Conservation (phyloP, 768 basidiomycete genomes). For the Rhodotorula paludigena region DNA sequence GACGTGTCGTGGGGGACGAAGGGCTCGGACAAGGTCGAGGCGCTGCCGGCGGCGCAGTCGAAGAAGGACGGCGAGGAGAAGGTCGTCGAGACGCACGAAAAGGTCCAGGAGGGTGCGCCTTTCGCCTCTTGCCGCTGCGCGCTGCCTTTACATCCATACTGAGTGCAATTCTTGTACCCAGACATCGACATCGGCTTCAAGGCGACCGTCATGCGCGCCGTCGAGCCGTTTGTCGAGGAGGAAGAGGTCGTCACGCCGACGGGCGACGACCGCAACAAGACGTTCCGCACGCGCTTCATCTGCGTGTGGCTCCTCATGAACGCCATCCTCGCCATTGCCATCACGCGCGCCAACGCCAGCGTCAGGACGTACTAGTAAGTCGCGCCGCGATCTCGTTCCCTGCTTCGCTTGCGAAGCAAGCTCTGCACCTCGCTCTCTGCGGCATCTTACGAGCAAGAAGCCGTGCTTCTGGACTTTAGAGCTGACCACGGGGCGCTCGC, state of each 20-base stretch:
- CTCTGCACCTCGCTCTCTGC: too few relatives aligned
- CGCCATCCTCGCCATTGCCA: slow-evolving; percentile 47
- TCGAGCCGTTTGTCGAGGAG: slow-evolving; percentile 65
- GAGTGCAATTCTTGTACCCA: slow-evolving; percentile 41
- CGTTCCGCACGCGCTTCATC: slow-evolving; percentile 84
- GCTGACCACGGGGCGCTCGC: background rate
- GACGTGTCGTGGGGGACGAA: slow-evolving; percentile 92
- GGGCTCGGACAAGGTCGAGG: slow-evolving; percentile 89
- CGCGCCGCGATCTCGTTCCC: too few relatives aligned
- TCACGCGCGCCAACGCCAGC: slow-evolving; percentile 10
- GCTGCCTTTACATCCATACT: background rate
- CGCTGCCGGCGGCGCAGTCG: slow-evolving; percentile 80
- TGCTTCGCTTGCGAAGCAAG: too few relatives aligned
- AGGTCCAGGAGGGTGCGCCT: slow-evolving; percentile 56
- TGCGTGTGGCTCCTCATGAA: slow-evolving; percentile 74
- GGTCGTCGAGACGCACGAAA: slow-evolving; percentile 79
- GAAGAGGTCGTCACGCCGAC: slow-evolving; percentile 72
- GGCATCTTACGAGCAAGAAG: too few relatives aligned
- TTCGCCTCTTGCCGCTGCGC: too few relatives aligned
- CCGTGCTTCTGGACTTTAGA: background rate
- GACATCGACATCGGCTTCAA: slow-evolving; percentile 89
- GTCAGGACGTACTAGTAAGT: slow-evolving; percentile 25
- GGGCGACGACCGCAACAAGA: slow-evolving; percentile 82
- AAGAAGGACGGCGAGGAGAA: slow-evolving; percentile 65
- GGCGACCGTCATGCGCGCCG: slow-evolving; percentile 76